Evolutionary conservation across 2,329 filamentous ascomycete species (phyloP).

Genomic region (Talaromyces islandicus): DNA sequence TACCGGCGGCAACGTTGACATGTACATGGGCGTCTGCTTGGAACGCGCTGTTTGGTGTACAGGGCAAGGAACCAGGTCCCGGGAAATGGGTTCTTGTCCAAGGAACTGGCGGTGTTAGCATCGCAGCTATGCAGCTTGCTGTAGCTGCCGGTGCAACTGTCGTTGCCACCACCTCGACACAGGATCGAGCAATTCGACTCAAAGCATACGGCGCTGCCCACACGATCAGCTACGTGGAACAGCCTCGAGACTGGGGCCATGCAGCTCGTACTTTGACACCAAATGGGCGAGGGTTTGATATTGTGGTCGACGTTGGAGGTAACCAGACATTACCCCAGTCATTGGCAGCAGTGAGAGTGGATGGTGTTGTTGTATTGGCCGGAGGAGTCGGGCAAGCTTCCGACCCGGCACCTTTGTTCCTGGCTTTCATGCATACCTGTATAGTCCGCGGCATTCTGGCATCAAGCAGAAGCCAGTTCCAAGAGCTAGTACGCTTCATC

Average conservation of each 20-base stretch:
- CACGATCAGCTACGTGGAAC: slow-evolving; percentile 40
- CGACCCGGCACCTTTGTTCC: neutral
- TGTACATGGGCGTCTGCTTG: slow-evolving; percentile 47
- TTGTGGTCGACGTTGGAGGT: slow-evolving; percentile 37
- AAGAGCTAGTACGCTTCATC: slow-evolving; percentile 29
- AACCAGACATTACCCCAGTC: slow-evolving; percentile 37
- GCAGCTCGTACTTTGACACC: slow-evolving; percentile 35
- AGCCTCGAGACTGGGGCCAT: slow-evolving; percentile 32
- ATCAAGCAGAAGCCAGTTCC: slow-evolving; percentile 30
- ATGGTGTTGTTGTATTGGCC: slow-evolving; percentile 35
- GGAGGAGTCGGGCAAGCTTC: slow-evolving; percentile 16
- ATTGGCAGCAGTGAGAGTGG: slow-evolving; percentile 30
- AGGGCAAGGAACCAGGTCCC: slow-evolving; percentile 38
- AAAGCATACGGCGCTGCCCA: slow-evolving; percentile 43
- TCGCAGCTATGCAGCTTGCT: slow-evolving; percentile 46
- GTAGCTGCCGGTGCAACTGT: slow-evolving; percentile 41
- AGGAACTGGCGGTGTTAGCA: slow-evolving; percentile 50
- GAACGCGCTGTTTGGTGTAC: slow-evolving; percentile 53
- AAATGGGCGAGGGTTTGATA: slow-evolving; percentile 34
- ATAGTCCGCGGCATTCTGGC: slow-evolving; percentile 31
- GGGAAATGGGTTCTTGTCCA: slow-evolving; percentile 50
- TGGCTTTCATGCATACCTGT: slow-evolving; percentile 18
- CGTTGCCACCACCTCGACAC: slow-evolving; percentile 50
- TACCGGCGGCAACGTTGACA: slow-evolving; percentile 13
- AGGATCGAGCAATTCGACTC: slow-evolving; percentile 45